Percentiles rank a stretch among this genome's conserved stretches.
phyloP scores from a whole-genome alignment of 257 asterid genomes.

The Cordia subcordata region DNA sequence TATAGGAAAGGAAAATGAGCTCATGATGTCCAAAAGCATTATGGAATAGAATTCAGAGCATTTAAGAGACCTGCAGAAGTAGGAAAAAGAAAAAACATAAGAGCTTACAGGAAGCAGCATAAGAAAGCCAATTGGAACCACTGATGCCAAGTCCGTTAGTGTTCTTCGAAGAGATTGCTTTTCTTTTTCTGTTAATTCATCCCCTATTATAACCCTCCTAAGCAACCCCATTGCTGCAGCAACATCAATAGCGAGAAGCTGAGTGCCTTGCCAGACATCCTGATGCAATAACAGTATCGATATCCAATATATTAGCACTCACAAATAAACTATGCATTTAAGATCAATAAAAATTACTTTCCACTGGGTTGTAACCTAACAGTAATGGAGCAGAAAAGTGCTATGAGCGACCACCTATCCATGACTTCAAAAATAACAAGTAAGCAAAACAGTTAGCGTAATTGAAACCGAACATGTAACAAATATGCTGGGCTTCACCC shows the following conservation, averaged over 20 bases:
- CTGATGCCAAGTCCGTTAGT: slow-evolving; percentile 92
- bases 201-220: slow-evolving; percentile 68
- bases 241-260: slow-evolving; percentile 94
- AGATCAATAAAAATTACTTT: no score
- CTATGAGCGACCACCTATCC: no score
- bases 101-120: slow-evolving; percentile 96
- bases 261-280: slow-evolving; percentile 98
- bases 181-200: slow-evolving; percentile 86
- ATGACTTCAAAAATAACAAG: no score
- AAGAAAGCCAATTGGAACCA: slow-evolving; percentile 86
- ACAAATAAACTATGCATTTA: background rate
- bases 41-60: background rate
- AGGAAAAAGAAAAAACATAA: slow-evolving; percentile 8
- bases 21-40: no score
- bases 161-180: slow-evolving; percentile 92
- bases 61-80: background rate
- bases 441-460: no score
- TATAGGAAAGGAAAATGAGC: no score
- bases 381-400: no score
- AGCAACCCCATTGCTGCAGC: slow-evolving; percentile 82
- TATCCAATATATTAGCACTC: background rate
- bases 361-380: no score
- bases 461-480: no score
- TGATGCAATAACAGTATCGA: slow-evolving; percentile 20
- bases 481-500: no score